Evolutionary conservation across 2,329 filamentous ascomycete species (phyloP).

Genomic region (Diaporthe nobilis): DNA sequence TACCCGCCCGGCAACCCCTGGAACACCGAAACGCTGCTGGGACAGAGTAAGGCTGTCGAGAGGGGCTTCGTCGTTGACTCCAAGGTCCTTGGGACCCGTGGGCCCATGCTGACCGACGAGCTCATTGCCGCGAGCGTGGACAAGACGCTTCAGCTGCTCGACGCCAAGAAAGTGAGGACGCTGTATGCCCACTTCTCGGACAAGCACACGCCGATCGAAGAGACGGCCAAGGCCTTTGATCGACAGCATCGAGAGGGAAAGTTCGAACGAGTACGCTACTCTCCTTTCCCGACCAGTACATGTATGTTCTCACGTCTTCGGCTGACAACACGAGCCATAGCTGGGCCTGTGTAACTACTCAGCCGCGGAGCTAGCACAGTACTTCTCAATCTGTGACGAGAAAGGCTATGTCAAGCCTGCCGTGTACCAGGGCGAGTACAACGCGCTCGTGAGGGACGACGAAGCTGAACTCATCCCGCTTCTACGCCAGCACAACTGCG

Average conservation of each 20-base stretch:
- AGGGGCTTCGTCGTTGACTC: conserved; percentile 52
- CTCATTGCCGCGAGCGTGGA: conserved; percentile 50
- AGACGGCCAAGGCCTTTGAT: conserved; percentile 55
- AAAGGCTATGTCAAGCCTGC: conserved; percentile 53
- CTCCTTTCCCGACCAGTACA: neutral
- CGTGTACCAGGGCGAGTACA: conserved; percentile 59
- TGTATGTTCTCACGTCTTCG: neutral
- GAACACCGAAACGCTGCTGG: conserved; percentile 44
- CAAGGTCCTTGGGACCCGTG: conserved; percentile 49
- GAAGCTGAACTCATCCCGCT: conserved; percentile 54
- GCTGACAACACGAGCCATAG: conserved; percentile 23
- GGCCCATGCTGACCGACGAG: conserved; percentile 48
- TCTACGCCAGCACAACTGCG: conserved; percentile 51
- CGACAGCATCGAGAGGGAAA: conserved; percentile 54
- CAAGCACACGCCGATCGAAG: conserved; percentile 52
- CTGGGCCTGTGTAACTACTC: conserved; percentile 59
- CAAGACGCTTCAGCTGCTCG: conserved; percentile 50
- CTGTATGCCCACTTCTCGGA: conserved; percentile 22
- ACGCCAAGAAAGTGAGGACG: conserved; percentile 27
- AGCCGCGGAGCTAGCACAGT: conserved; percentile 54
- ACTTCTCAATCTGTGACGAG: conserved; percentile 51
- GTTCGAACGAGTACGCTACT: conserved; percentile 47
- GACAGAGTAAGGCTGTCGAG: conserved; percentile 30
- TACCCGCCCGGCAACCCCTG: conserved; percentile 44
- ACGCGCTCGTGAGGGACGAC: conserved; percentile 52